Percentiles rank a stretch among this genome's conserved stretches.
These are phyloP conservation scores for Marchantia paleacea DNA, from an alignment of 225 moss, liverwort and hornwort species.

Conservation along the genomic window DNA sequence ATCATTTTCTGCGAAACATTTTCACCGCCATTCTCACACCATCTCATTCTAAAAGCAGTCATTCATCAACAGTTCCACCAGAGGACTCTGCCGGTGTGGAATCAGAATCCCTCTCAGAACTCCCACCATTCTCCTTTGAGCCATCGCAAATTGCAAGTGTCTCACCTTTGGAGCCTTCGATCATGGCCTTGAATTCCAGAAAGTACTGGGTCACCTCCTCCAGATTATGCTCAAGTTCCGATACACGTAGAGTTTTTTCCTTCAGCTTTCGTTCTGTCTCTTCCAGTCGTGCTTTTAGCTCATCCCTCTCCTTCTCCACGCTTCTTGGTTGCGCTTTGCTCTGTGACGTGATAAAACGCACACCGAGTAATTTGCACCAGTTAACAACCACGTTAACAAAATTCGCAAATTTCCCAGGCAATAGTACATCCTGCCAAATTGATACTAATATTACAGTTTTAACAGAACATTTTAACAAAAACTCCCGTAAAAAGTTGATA, in stretches of 20 bases:
- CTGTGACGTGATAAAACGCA: constrained; percentile 52
- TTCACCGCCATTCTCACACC: constrained; percentile 32
- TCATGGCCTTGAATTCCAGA: constrained; percentile 96
- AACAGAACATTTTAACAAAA: too few relatives aligned
- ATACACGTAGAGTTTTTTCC: constrained; percentile 87
- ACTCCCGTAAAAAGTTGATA: too few relatives aligned
- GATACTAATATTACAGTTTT: too few relatives aligned
- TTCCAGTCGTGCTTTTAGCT: constrained; percentile 83
- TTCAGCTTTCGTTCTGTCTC: constrained; percentile 91
- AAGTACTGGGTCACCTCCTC: constrained; percentile 87
- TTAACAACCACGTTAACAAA: not conserved
- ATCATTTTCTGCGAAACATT: constrained; percentile 82
- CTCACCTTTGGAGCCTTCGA: constrained; percentile 73
- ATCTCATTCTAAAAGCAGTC: constrained; percentile 38
- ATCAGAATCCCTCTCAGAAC: constrained; percentile 66
- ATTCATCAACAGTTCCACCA: constrained; percentile 91
- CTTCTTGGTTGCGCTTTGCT: constrained; percentile 76
- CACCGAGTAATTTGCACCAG: not conserved
- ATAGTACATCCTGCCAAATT: too few relatives aligned
- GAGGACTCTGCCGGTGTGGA: constrained; percentile 80
- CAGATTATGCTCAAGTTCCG: constrained; percentile 92
- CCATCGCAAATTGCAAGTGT: constrained; percentile 50
- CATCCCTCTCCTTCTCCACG: constrained; percentile 99
- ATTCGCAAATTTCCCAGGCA: too few relatives aligned
- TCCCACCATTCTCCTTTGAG: constrained; percentile 59